A percentile compares a stretch with the other conserved stretches of the same genome.
Evolutionary conservation across 768 basidiomycete genomes (phyloP).

Genomic region (Psilocybe tampanensis): DNA sequence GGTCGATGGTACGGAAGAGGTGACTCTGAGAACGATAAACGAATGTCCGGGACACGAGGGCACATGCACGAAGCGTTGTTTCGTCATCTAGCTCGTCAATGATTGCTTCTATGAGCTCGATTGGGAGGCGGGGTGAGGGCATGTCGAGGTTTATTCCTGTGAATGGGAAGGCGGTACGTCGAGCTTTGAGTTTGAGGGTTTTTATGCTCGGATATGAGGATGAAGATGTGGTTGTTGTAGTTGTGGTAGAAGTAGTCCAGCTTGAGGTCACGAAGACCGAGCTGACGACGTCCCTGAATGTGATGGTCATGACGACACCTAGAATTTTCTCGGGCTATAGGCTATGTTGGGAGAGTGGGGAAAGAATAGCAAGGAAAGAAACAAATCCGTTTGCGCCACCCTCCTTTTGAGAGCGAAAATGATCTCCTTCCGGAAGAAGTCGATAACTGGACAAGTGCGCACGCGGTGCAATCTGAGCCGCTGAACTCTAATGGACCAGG

Average conservation of each 20-base stretch:
- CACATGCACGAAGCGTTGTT: slow-evolving; percentile 16
- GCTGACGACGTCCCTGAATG: not conserved
- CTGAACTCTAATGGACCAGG: not conserved
- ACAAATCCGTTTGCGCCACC: not conserved
- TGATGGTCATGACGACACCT: not conserved
- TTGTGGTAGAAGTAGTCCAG: not conserved
- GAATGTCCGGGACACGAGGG: slow-evolving; percentile 19
- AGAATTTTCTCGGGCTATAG: not conserved
- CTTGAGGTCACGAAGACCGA: not conserved
- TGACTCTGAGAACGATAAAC: slow-evolving; percentile 19
- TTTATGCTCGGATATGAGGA: not conserved
- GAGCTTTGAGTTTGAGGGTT: not conserved
- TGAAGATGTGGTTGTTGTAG: not conserved
- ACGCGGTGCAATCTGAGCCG: not conserved
- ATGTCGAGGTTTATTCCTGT: not conserved
- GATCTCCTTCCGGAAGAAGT: not conserved
- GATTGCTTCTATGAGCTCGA: slow-evolving; percentile 22
- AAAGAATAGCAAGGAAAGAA: not conserved
- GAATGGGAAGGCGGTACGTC: not conserved
- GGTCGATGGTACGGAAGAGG: slow-evolving; percentile 20
- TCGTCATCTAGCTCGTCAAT: slow-evolving; percentile 21
- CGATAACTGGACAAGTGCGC: not conserved
- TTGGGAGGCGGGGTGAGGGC: slow-evolving; percentile 12
- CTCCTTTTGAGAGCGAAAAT: not conserved
- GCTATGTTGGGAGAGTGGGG: not conserved